These are phyloP conservation scores for Alnus glutinosa DNA, from an alignment of 306 rosid genomes.

Conservation along the genomic window DNA sequence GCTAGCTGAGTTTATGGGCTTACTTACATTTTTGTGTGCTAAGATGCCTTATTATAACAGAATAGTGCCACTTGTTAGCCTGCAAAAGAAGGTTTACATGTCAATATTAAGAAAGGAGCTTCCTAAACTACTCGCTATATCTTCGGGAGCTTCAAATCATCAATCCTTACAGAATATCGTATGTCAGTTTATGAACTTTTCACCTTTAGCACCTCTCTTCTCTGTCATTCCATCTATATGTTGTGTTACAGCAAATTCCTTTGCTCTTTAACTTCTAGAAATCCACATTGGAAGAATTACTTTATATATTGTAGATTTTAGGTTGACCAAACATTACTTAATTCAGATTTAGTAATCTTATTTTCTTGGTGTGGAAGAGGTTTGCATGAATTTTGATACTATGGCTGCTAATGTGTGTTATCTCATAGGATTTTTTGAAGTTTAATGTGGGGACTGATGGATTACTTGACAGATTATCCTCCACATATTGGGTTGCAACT, in stretches of 20 bases:
- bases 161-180: conserved; percentile 87
- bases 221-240: background rate
- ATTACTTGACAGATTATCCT: background rate
- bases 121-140: conserved; percentile 69
- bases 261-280: conserved; percentile 2
- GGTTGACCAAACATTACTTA: background rate
- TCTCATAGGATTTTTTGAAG: background rate
- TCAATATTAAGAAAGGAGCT: conserved; percentile 91
- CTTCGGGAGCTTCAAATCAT: conserved; percentile 72
- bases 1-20: background rate
- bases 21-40: conserved; percentile 9
- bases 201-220: conserved; percentile 16
- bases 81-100: conserved; percentile 82
- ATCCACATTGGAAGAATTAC: background rate
- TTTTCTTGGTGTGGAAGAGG: background rate
- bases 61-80: conserved; percentile 71
- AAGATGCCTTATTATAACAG: conserved; percentile 45
- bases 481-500: background rate
- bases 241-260: conserved; percentile 10
- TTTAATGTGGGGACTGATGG: background rate
- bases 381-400: background rate
- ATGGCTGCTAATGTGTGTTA: background rate
- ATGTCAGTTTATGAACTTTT: conserved; percentile 30
- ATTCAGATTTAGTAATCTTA: background rate
- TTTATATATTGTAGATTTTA: background rate